Conservation (phyloP, 78 protist genomes). For the Dictyostelium intermedium region DNA sequence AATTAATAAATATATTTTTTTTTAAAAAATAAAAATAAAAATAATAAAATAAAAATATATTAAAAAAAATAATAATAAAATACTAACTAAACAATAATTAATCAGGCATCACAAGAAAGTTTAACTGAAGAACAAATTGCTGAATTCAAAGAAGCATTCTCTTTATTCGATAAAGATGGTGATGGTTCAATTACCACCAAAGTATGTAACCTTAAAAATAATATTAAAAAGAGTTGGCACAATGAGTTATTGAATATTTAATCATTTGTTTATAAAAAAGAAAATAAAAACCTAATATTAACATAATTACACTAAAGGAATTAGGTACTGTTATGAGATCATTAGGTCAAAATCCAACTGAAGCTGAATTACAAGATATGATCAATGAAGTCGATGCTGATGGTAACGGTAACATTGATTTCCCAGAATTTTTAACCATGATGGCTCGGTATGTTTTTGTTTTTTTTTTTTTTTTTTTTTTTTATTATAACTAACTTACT, state of each 20-base stretch:
- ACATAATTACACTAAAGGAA: neutral
- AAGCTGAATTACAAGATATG: slow-evolving; percentile 99
- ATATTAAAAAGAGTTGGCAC: neutral
- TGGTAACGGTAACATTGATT: slow-evolving; percentile 95
- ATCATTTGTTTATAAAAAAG: too few relatives aligned
- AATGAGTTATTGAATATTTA: too few relatives aligned
- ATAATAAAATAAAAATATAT: neutral
- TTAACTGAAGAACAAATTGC: slow-evolving; percentile 97
- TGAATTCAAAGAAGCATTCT: slow-evolving; percentile 98
- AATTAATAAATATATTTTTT: too few relatives aligned
- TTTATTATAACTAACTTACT: too few relatives aligned
- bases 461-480: neutral
- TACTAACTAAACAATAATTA: neutral
- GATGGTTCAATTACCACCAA: slow-evolving; percentile 98
- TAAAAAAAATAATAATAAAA: neutral
- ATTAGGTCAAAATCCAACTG: slow-evolving; percentile 98
- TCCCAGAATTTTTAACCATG: slow-evolving; percentile 97
- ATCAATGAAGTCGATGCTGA: slow-evolving; percentile 97
- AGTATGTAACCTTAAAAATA: neutral
- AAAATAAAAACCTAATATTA: neutral
- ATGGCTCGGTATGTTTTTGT: slow-evolving; percentile 69
- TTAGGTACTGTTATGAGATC: slow-evolving; percentile 93
- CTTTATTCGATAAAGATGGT: slow-evolving; percentile 97
- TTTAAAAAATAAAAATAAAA: too few relatives aligned
- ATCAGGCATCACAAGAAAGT: slow-evolving; percentile 28